Evolutionary conservation across 23 red algal species (phyloP).

Genomic region (Pyropia haitanensis): DNA sequence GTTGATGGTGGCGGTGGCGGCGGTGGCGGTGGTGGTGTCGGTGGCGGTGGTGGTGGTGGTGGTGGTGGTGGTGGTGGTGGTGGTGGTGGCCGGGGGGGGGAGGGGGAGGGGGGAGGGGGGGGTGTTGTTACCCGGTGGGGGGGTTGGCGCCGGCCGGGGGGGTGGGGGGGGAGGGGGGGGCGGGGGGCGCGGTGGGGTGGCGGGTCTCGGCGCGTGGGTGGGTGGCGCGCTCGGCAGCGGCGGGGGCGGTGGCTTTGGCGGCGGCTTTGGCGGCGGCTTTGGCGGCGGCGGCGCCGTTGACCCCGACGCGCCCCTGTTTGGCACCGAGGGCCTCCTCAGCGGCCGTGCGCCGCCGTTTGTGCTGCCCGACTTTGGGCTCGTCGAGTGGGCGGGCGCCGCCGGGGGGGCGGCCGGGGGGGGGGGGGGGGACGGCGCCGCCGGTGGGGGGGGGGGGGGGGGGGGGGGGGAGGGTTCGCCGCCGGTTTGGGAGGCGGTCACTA

Average conservation of each 20-base stretch:
- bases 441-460: background rate
- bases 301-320: background rate
- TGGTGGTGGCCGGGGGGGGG: background rate
- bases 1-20: background rate
- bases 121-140: background rate
- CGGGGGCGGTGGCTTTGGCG: background rate
- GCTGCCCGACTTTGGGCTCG: background rate
- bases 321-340: background rate
- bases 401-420: background rate
- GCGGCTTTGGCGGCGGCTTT: background rate
- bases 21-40: background rate
- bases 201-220: background rate
- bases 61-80: background rate
- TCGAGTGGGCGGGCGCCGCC: background rate
- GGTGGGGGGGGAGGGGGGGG: background rate
- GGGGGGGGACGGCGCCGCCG: background rate
- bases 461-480: too few species aligned
- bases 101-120: background rate
- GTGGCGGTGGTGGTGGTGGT: constrained; percentile 2
- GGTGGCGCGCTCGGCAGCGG: background rate
- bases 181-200: background rate
- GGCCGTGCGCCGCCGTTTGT: background rate
- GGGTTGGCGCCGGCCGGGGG: background rate
- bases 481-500: too few species aligned
- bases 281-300: background rate